A percentile compares a stretch with the other conserved stretches of the same genome.
These are phyloP conservation scores for Coniella lustricola DNA, from an alignment of 2,329 filamentous ascomycete species.

Conservation along the genomic window DNA sequence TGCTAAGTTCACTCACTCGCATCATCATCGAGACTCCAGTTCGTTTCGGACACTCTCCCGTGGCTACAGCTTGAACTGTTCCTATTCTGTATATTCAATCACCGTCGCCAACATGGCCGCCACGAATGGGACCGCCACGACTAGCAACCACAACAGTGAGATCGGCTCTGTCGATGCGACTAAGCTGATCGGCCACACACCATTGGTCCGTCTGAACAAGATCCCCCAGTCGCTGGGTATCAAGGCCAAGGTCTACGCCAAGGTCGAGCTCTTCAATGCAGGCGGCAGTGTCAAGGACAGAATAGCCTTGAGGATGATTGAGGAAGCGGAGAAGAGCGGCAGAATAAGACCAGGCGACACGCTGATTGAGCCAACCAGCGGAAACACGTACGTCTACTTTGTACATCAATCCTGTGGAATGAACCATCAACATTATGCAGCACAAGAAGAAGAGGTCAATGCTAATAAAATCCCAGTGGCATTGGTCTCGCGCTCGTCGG, in stretches of 20 bases:
- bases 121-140: conserved; percentile 9
- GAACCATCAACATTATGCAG: too few species aligned
- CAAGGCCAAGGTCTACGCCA: conserved; percentile 81
- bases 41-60: too few species aligned
- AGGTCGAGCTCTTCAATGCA: conserved; percentile 89
- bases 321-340: conserved; percentile 84
- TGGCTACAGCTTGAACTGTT: too few species aligned
- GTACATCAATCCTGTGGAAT: too few species aligned
- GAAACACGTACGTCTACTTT: conserved; percentile 62
- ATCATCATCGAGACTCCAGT: too few species aligned
- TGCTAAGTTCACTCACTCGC: too few species aligned
- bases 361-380: conserved; percentile 94
- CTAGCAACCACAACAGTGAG: conserved; percentile 5
- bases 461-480: conserved; percentile 42
- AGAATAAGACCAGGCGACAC: conserved; percentile 96
- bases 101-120: conserved; percentile 6
- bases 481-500: conserved; percentile 92
- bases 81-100: not conserved
- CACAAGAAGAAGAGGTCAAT: not conserved
- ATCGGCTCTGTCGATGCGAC: conserved; percentile 53
- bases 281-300: conserved; percentile 91
- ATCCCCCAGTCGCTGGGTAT: conserved; percentile 87
- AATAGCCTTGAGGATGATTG: conserved; percentile 95
- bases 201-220: conserved; percentile 89
- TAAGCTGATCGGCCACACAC: conserved; percentile 90